Evolutionary conservation across 2,329 filamentous ascomycete genomes (phyloP).

Genomic region (Colletotrichum abscissum): DNA sequence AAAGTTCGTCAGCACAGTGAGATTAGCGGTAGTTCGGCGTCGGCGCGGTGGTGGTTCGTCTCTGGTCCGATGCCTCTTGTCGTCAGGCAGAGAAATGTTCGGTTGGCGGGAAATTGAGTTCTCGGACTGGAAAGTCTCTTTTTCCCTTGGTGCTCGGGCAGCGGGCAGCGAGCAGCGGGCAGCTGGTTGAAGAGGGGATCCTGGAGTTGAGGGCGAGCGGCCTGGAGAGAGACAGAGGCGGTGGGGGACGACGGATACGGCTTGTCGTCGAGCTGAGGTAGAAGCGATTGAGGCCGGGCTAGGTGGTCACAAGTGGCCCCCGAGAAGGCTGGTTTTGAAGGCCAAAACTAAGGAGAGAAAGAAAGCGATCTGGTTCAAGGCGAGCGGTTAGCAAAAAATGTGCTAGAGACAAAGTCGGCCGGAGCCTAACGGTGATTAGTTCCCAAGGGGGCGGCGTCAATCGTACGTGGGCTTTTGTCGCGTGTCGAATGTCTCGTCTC

Average conservation of each 20-base stretch:
- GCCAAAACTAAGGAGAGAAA: neutral
- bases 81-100: neutral
- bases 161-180: neutral
- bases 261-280: constrained; percentile 1
- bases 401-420: constrained; percentile 3
- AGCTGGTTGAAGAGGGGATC: constrained; percentile 12
- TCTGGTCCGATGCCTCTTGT: neutral
- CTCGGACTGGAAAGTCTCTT: neutral
- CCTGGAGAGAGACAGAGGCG: neutral
- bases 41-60: neutral
- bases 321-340: neutral
- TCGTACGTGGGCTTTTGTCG: constrained; percentile 18
- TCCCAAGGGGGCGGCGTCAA: constrained; percentile 6
- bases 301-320: neutral
- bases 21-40: neutral
- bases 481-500: constrained; percentile 8
- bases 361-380: constrained; percentile 7
- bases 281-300: neutral
- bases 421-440: constrained; percentile 28
- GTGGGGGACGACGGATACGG: constrained; percentile 13
- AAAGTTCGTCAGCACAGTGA: neutral
- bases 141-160: neutral
- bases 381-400: constrained; percentile 16
- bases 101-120: neutral
- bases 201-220: neutral